Conservation (phyloP, 345 rosid genomes). For the Salix dunnii region DNA sequence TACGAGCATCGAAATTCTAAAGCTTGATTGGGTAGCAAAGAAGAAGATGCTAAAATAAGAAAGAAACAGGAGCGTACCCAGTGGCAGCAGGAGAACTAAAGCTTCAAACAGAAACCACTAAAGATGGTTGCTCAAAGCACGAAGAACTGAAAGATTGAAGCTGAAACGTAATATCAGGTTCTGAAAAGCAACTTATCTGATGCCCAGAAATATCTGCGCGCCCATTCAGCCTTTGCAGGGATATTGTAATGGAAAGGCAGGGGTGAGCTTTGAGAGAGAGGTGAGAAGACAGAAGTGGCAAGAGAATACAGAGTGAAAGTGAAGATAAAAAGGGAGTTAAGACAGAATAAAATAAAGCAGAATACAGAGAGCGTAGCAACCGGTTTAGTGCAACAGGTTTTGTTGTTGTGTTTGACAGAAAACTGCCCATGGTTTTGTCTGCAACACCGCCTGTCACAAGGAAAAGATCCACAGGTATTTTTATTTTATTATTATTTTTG, state of each 20-base stretch:
- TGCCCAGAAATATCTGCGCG: not conserved
- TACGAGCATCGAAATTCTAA: not conserved
- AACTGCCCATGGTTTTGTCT: conserved; percentile 21
- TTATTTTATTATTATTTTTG: not conserved
- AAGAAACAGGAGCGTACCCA: not conserved
- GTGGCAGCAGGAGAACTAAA: not conserved
- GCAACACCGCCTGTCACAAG: not conserved
- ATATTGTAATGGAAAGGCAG: no score
- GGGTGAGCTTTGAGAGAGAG: no score
- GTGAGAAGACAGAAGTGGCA: no score
- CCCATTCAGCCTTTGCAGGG: not conserved
- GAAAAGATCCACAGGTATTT: not conserved
- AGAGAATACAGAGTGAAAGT: not conserved
- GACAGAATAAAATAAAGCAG: not conserved
- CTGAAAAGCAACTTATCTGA: not conserved
- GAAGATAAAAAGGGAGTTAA: not conserved
- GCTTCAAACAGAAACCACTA: conserved; percentile 7
- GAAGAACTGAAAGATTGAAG: not conserved
- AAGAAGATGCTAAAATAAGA: not conserved
- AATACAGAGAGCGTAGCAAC: conserved; percentile 10
- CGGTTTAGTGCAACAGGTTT: conserved; percentile 2
- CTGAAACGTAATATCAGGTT: not conserved
- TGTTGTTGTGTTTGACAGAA: not conserved
- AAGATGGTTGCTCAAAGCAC: conserved; percentile 2
- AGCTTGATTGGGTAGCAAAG: not conserved